Evolutionary conservation across 2,329 filamentous ascomycete species (phyloP), one percentile per base, ranked within the genome.

Genomic region (Hymenoscyphus fructigenus): DNA sequence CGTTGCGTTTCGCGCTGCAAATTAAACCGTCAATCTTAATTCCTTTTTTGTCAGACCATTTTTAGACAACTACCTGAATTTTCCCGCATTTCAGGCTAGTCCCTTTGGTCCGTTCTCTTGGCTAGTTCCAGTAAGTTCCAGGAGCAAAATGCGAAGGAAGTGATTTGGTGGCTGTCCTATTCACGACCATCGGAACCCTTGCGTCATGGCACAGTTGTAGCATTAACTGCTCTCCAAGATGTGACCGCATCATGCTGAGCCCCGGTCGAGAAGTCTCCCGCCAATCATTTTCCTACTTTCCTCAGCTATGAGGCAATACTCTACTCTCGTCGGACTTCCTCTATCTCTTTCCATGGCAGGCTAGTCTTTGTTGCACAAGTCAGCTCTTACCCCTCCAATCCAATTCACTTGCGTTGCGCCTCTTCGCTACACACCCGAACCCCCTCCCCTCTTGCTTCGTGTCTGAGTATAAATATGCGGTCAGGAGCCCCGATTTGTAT

Each of bases 281-380:
- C 53, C 26, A 57, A 32, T 15, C 53, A 57, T 10, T 4, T 23
- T 57, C 17, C 53, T 28, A 28, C 10, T 57, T 32, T 34, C 20
- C 5, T 50, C 44, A 50, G n/a, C 44, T 50, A 50, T 50, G 44
- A 50, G 44, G 44, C 44, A 50, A 57, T 57, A 28, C 53, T n/a
- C 9, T 20, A 14, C 34, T 12, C 53, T 32, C 6, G 5, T 9
- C 53, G 26, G 23, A 28, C 20, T 14, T 56, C 53, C 53, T 32
- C 53, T 56, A 17, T 28, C 23, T 15, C 26, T 15, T 56, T 55
- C 50, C 50, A 14, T 20, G n/a, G 20, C 10, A 12, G 23, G 29
- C n/a, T 57, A 57, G 53, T 20, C 53, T 32, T 57, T 28, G 53
- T 57, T 32, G 26, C 26, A 57, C 53, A 57, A 32, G 29, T 57